Evolutionary conservation across 192 early-diverging fungal genomes (phyloP), one percentile per base, ranked within the genome.

Genomic region (Bifiguratus adelaidae): DNA sequence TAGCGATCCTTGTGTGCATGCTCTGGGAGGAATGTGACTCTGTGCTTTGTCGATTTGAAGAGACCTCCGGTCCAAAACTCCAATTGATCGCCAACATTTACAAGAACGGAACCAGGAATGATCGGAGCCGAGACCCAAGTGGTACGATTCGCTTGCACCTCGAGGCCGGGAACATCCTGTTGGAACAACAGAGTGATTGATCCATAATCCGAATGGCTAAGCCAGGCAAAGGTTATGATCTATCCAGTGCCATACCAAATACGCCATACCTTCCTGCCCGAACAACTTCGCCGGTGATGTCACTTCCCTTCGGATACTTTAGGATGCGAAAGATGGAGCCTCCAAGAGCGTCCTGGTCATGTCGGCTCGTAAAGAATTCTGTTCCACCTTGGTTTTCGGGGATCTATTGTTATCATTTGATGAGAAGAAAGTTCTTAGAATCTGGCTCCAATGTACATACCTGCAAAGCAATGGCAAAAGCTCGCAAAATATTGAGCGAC

Each of bases 201-300:
- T 4, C 83, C 83, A 54, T 86, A 86, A 52, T 86, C 83, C 1
- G 81, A 72, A 21, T 79, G 74, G 41, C 69, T 76, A 49, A 18
- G 16, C 13, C 8, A 36, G 16, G 33, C 4, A 41, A 22, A 25
- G 24, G 16, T 7, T 9, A 32, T 46, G 23, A 25, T 0, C 35
- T 24, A 51, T 24, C 38, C 27, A 15, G 7, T 40, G 7, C 7
- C 4, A 4, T 40, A 21, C 1, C 37, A 40, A 22, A 41, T 20
- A 27, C 25, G 7, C 18, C 24, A 30, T 54, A 68, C 70, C 66
- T 73, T 54, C 70, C 67, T 16, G 71, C 78, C 28, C 74, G 40
- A 15, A 69, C 61, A 15, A 57, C 40, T 23, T 72, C 58, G 38
- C 66, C 50, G 47, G 32, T 42, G n/a, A 48, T 24, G 53, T 72